Percentiles rank a stretch among this genome's conserved stretches.
phyloP scores from a whole-genome alignment of 2,329 filamentous ascomycete species.

The Magnaporthiopsis incrustans region DNA sequence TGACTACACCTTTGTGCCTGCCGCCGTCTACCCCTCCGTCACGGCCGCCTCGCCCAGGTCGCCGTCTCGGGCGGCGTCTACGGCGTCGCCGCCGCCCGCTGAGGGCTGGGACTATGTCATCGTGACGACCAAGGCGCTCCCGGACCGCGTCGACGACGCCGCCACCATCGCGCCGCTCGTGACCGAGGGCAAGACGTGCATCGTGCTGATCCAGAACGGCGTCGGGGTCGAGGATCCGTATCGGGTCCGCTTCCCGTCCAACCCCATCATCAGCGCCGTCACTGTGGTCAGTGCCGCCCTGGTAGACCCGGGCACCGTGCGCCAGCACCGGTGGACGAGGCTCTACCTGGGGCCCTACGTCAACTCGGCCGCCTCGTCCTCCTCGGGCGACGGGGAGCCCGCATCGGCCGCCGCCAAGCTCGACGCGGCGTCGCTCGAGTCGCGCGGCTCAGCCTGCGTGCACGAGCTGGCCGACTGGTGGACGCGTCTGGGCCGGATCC shows the following conservation, averaged over 20 bases:
- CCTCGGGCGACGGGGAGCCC: conserved; percentile 7
- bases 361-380: conserved; percentile 21
- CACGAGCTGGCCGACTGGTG: conserved; percentile 45
- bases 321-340: conserved; percentile 67
- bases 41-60: conserved; percentile 36
- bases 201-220: conserved; percentile 65
- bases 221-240: conserved; percentile 64
- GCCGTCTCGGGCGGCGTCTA: conserved; percentile 13
- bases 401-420: conserved; percentile 8
- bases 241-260: conserved; percentile 49
- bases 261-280: conserved; percentile 58
- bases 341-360: conserved; percentile 62
- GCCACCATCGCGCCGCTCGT: conserved; percentile 54
- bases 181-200: conserved; percentile 36
- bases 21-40: conserved; percentile 54
- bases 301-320: conserved; percentile 50
- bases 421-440: neutral
- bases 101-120: conserved; percentile 51
- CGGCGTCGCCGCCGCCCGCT: conserved; percentile 8
- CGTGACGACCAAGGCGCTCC: conserved; percentile 63
- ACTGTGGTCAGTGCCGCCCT: conserved; percentile 64
- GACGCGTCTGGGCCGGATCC: conserved; percentile 48
- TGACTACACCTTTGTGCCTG: conserved; percentile 54
- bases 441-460: conserved; percentile 32
- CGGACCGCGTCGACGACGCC: conserved; percentile 55